A percentile compares a stretch with the other conserved stretches of the same genome.
Conservation (phyloP, 768 basidiomycete species). For the Omphalotus guepiniiformis region DNA sequence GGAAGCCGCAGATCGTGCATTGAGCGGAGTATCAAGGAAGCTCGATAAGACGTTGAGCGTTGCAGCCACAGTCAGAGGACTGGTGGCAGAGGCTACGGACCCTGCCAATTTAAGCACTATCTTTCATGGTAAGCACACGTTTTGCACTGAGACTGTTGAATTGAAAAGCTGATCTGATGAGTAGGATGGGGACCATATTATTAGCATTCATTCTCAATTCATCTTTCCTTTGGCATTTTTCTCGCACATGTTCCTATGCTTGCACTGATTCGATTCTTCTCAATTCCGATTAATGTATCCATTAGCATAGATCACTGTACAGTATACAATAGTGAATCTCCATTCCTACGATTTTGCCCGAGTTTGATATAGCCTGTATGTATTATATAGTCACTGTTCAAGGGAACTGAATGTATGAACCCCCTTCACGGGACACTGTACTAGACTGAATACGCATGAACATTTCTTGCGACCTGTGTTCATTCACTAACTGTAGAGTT, state of each 20-base stretch:
- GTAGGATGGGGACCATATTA: slow-evolving; percentile 31
- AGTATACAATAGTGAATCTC: too few species aligned
- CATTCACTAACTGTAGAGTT: too few species aligned
- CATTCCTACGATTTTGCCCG: too few species aligned
- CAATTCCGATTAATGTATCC: too few species aligned
- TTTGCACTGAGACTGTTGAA: background rate
- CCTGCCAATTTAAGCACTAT: slow-evolving; percentile 71
- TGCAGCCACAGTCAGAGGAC: slow-evolving; percentile 89
- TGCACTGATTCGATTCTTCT: background rate
- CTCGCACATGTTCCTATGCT: background rate
- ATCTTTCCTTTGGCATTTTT: background rate
- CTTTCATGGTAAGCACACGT: slow-evolving; percentile 66
- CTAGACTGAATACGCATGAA: too few species aligned
- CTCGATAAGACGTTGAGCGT: slow-evolving; percentile 83
- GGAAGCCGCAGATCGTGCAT: slow-evolving; percentile 87
- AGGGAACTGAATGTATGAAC: too few species aligned
- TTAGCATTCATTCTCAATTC: background rate
- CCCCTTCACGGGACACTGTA: too few species aligned
- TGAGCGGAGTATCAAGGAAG: slow-evolving; percentile 76
- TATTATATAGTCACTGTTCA: too few species aligned
- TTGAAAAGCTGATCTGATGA: background rate
- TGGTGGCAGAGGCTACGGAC: slow-evolving; percentile 87
- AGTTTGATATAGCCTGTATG: too few species aligned
- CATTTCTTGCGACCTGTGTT: too few species aligned
- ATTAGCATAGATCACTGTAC: too few species aligned